Evolutionary conservation across 2,329 filamentous ascomycete genomes (phyloP).

Genomic region (Sporothrix humicola): DNA sequence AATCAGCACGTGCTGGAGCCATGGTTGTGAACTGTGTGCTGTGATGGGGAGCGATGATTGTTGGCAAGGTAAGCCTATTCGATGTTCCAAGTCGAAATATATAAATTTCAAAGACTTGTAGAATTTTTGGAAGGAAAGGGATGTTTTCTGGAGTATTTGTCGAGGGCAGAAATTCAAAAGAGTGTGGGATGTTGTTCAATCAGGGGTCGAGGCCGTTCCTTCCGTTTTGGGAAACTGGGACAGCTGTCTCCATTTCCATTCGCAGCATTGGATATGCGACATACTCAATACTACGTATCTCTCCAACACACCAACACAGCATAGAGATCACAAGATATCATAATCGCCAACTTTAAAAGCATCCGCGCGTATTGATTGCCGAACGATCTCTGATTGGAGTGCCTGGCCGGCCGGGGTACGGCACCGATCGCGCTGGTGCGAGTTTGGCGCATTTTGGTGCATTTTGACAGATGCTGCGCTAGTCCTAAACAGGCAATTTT

Average conservation of each 20-base stretch:
- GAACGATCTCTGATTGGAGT: not conserved
- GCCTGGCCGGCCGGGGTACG: not conserved
- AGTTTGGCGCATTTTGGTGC: not conserved
- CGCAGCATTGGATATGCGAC: too few relatives aligned
- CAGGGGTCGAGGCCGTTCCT: too few relatives aligned
- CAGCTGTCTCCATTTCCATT: not conserved
- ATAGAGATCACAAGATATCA: not conserved
- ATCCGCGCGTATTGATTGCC: not conserved
- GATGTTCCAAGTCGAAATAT: not conserved
- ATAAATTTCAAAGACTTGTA: not conserved
- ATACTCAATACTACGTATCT: too few relatives aligned
- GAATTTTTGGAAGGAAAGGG: not conserved
- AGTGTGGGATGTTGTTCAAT: too few relatives aligned
- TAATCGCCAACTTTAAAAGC: not conserved
- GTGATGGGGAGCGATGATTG: too few relatives aligned
- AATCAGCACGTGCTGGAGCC: not conserved
- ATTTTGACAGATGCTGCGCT: not conserved
- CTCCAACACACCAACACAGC: too few relatives aligned
- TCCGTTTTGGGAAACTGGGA: not conserved
- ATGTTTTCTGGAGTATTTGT: not conserved
- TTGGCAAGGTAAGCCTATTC: too few relatives aligned
- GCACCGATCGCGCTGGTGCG: not conserved
- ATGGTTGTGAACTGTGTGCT: not conserved
- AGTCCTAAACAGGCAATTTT: not conserved
- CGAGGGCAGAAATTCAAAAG: not conserved